phyloP scores from a whole-genome alignment of 768 basidiomycete species.

The Amanita pallidorosea region DNA sequence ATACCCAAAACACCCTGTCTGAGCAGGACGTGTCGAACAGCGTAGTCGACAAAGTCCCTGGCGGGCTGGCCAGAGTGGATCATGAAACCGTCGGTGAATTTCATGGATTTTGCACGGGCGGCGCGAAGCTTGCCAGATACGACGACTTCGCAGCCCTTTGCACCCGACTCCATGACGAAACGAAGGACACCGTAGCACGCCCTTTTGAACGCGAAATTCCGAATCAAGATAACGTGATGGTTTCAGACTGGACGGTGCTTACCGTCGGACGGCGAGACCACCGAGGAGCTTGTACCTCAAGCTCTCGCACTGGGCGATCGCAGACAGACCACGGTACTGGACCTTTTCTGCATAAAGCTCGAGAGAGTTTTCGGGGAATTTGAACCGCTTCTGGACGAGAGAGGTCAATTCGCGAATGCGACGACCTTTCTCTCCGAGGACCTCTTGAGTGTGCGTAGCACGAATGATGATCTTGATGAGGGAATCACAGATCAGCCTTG shows the following conservation, averaged over 20 bases:
- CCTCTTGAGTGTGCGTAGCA: slow-evolving; percentile 98
- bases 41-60: slow-evolving; percentile 93
- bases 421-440: slow-evolving; percentile 98
- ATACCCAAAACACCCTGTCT: slow-evolving; percentile 99
- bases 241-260: slow-evolving; percentile 18
- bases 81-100: slow-evolving; percentile 99
- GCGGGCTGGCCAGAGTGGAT: slow-evolving; percentile 98
- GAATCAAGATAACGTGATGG: background rate
- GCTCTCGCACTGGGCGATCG: slow-evolving; percentile 97
- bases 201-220: slow-evolving; percentile 23
- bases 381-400: slow-evolving; percentile 98
- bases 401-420: slow-evolving; percentile 98
- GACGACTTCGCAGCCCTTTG: slow-evolving; percentile 99
- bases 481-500: background rate
- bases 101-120: slow-evolving; percentile 99
- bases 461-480: slow-evolving; percentile 89
- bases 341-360: slow-evolving; percentile 99
- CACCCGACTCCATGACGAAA: slow-evolving; percentile 99
- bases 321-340: slow-evolving; percentile 94
- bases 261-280: slow-evolving; percentile 98
- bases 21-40: slow-evolving; percentile 95
- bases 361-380: slow-evolving; percentile 97
- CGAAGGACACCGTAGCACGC: slow-evolving; percentile 99
- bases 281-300: slow-evolving; percentile 98
- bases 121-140: slow-evolving; percentile 99